phyloP scores from a whole-genome alignment of 805 yeast species.

The Kodamaea lidongshanica region DNA sequence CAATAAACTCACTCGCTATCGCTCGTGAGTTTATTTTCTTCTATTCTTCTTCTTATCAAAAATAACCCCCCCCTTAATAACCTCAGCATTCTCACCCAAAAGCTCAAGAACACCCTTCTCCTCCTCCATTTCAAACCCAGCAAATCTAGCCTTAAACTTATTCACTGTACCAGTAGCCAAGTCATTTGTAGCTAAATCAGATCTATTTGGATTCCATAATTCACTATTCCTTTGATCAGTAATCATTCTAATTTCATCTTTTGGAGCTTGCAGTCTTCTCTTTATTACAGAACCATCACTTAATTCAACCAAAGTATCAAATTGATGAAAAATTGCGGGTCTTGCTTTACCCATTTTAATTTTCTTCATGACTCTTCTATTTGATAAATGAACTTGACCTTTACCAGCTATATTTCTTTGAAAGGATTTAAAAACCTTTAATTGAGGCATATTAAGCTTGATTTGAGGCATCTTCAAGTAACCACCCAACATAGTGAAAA shows the following conservation, averaged over 20 bases:
- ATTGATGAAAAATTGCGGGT: constrained; percentile 89
- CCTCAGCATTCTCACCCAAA: constrained; percentile 51
- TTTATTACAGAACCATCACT: constrained; percentile 89
- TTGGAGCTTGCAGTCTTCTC: constrained; percentile 83
- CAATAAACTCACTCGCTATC: too few relatives aligned
- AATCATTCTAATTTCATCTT: constrained; percentile 76
- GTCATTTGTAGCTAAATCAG: constrained; percentile 67
- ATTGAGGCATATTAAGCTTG: too few relatives aligned
- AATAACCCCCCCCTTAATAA: constrained; percentile 52
- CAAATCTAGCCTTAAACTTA: constrained; percentile 64
- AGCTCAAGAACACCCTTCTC: constrained; percentile 47
- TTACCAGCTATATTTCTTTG: constrained; percentile 14
- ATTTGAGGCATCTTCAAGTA: too few relatives aligned
- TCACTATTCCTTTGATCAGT: constrained; percentile 84
- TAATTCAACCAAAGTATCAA: constrained; percentile 81
- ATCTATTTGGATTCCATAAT: constrained; percentile 83
- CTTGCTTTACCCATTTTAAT: constrained; percentile 79
- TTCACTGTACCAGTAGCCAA: constrained; percentile 77
- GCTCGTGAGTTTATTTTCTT: constrained; percentile 23
- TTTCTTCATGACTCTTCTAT: constrained; percentile 59
- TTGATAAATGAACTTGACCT: constrained; percentile 39
- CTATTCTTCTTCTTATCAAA: constrained; percentile 42
- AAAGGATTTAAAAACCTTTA: constrained; percentile 7
- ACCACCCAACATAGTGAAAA: too few relatives aligned
- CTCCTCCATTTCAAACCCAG: constrained; percentile 31